These are phyloP conservation scores for Spirogloea muscicola DNA, from an alignment of 139 green algal genomes.

Conservation along the genomic window DNA sequence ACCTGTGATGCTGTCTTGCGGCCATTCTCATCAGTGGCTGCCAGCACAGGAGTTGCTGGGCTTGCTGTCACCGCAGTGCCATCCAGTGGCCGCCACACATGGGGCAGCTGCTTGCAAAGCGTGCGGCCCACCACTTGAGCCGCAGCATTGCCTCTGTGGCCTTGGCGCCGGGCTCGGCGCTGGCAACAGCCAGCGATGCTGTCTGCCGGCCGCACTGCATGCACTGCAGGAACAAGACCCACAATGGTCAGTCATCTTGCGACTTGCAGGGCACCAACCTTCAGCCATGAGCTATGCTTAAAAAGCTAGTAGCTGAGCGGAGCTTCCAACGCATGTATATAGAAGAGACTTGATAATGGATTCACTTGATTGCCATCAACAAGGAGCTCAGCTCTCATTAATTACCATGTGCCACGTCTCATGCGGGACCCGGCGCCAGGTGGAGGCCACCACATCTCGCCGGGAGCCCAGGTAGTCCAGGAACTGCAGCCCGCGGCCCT, in stretches of 20 bases:
- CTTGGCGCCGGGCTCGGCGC: background rate
- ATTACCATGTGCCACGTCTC: constrained; percentile 39
- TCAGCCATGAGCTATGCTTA: background rate
- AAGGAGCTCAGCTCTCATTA: too few species aligned
- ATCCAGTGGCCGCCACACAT: constrained; percentile 28
- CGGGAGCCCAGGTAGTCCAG: constrained; percentile 21
- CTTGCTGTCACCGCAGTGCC: too few species aligned
- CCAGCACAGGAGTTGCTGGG: too few species aligned
- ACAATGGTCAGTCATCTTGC: background rate
- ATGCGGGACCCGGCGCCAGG: constrained; percentile 2
- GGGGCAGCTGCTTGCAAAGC: constrained; percentile 9
- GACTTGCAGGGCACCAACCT: background rate
- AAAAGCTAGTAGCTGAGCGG: background rate
- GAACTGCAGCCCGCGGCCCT: background rate
- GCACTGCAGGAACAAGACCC: constrained; percentile 12
- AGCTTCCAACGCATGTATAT: background rate
- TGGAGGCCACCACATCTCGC: constrained; percentile 21
- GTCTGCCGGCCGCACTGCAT: constrained; percentile 20
- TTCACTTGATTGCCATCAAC: background rate
- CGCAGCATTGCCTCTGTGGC: background rate
- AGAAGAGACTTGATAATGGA: too few species aligned
- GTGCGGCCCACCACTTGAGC: constrained; percentile 13
- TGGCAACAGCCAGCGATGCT: constrained; percentile 1
- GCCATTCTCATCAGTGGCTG: too few species aligned
- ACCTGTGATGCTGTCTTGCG: too few species aligned